Evolutionary conservation across 768 basidiomycete genomes (phyloP).

Genomic region (Kwoniella dendrophila): DNA sequence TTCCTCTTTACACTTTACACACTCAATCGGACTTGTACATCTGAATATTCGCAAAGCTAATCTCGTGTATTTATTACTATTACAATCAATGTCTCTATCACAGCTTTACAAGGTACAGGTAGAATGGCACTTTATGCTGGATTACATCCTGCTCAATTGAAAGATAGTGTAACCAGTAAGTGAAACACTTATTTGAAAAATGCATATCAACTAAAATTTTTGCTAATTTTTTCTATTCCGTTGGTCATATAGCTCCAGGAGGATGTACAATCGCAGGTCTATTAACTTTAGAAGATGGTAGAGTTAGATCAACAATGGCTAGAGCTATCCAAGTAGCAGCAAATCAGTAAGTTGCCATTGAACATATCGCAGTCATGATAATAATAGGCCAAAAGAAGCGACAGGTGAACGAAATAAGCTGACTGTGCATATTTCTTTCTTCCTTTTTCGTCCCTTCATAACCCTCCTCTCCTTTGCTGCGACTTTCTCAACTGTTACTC

Average conservation of each 20-base stretch:
- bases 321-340: constrained; percentile 92
- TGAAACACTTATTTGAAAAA: constrained; percentile 21
- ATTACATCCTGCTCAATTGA: constrained; percentile 92
- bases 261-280: constrained; percentile 95
- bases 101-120: constrained; percentile 93
- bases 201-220: background rate
- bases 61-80: background rate
- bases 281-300: constrained; percentile 88
- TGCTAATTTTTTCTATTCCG: background rate
- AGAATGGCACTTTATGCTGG: constrained; percentile 88
- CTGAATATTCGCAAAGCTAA: no score
- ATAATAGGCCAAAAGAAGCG: background rate
- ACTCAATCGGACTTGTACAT: no score
- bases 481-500: no score
- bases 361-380: background rate
- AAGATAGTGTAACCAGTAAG: constrained; percentile 95
- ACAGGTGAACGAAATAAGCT: background rate
- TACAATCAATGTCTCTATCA: background rate
- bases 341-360: constrained; percentile 41
- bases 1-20: no score
- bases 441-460: background rate
- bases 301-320: constrained; percentile 90
- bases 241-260: constrained; percentile 77
- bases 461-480: no score
- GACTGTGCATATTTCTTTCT: background rate